Conservation (phyloP, 1,284 basidiomycete species). For the Ustilago shanxiensis region DNA sequence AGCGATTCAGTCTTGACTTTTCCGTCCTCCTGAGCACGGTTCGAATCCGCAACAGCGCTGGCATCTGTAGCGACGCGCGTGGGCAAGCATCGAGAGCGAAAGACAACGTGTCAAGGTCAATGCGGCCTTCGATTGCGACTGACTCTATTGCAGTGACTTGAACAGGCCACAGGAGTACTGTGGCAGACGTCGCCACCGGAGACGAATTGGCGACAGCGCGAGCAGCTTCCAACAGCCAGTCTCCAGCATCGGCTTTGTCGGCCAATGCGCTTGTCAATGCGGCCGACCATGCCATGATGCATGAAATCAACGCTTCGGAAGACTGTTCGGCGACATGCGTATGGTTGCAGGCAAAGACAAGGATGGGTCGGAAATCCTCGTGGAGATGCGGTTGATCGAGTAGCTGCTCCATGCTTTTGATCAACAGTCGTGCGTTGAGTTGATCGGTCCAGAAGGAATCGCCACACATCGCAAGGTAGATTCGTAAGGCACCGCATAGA, state of each 20-base stretch:
- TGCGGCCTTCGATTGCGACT: slow-evolving; percentile 18
- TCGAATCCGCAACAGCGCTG: slow-evolving; percentile 35
- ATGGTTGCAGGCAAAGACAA: slow-evolving; percentile 69
- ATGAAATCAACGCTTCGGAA: slow-evolving; percentile 26
- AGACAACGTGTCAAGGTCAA: slow-evolving; percentile 29
- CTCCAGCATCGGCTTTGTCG: not conserved
- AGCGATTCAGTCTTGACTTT: not conserved
- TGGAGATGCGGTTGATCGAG: slow-evolving; percentile 80
- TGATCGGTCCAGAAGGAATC: slow-evolving; percentile 31
- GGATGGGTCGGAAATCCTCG: slow-evolving; percentile 78
- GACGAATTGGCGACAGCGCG: slow-evolving; percentile 23
- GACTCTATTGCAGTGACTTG: slow-evolving; percentile 16
- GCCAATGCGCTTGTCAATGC: slow-evolving; percentile 6
- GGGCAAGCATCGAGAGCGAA: slow-evolving; percentile 78
- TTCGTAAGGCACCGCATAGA: slow-evolving; percentile 78
- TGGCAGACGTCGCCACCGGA: slow-evolving; percentile 27
- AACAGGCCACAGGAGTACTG: slow-evolving; percentile 32
- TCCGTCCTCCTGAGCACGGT: slow-evolving; percentile 15
- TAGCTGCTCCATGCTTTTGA: slow-evolving; percentile 78
- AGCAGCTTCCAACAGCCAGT: slow-evolving; percentile 34
- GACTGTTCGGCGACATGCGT: slow-evolving; percentile 11
- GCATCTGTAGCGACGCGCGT: slow-evolving; percentile 27
- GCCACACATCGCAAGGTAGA: slow-evolving; percentile 54
- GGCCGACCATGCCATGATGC: slow-evolving; percentile 31
- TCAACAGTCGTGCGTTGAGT: slow-evolving; percentile 72